These are phyloP conservation scores for Aspergillus hiratsukae DNA, from an alignment of 2,329 filamentous ascomycete genomes.

Conservation along the genomic window DNA sequence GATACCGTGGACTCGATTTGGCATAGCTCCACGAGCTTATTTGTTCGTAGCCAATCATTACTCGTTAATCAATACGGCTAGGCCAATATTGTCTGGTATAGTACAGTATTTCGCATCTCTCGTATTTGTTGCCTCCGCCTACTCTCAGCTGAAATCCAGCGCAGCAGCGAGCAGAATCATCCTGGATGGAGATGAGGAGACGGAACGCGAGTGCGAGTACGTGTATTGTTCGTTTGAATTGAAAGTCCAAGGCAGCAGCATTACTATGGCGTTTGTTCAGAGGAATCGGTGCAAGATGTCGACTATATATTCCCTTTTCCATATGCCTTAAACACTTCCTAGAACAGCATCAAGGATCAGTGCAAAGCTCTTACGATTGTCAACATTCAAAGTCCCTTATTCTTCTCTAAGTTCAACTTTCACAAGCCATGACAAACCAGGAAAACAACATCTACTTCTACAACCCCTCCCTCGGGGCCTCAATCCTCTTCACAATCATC, in stretches of 20 bases:
- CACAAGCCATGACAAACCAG: not conserved
- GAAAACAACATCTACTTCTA: constrained; percentile 40
- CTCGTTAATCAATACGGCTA: not conserved
- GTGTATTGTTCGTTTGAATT: not conserved
- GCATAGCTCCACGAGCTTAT: not conserved
- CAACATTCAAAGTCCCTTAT: too few relatives aligned
- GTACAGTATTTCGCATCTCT: not conserved
- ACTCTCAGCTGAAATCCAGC: too few relatives aligned
- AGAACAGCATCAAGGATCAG: too few relatives aligned
- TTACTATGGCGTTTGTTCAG: not conserved
- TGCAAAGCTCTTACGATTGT: too few relatives aligned
- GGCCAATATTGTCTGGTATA: not conserved
- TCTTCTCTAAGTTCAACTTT: too few relatives aligned
- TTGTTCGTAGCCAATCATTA: not conserved
- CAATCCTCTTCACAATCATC: constrained; percentile 40
- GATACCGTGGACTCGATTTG: not conserved
- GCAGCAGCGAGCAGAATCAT: not conserved
- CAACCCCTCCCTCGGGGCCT: constrained; percentile 40
- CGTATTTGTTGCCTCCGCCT: too few relatives aligned
- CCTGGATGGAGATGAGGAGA: not conserved
- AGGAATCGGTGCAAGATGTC: not conserved
- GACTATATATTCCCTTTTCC: not conserved
- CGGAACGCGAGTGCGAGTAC: not conserved
- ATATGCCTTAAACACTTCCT: too few relatives aligned
- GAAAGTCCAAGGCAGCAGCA: not conserved